Evolutionary conservation across 805 yeast genomes (phyloP).

Genomic region (Brettanomyces custersianus): DNA sequence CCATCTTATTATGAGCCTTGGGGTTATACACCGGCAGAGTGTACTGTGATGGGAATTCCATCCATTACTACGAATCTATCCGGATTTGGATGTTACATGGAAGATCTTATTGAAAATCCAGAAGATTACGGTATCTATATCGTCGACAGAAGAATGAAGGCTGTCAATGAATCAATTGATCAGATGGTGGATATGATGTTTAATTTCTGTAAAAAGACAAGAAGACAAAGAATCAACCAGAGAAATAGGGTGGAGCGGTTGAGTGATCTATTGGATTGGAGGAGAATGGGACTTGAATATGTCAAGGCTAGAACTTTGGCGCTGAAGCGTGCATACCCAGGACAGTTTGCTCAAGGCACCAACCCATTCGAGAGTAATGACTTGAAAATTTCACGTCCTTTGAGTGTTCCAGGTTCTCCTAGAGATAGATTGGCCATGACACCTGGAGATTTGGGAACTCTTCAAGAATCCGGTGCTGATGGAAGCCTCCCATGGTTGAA

Average conservation of each 20-base stretch:
- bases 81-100: conserved; percentile 98
- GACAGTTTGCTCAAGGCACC: conserved; percentile 46
- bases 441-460: conserved; percentile 95
- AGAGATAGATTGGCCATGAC: conserved; percentile 76
- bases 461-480: conserved; percentile 83
- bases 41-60: conserved; percentile 99
- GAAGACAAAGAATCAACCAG: conserved; percentile 96
- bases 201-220: conserved; percentile 77
- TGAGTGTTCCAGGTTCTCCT: conserved; percentile 97
- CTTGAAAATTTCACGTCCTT: conserved; percentile 77
- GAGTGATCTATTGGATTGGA: conserved; percentile 92
- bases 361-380: conserved; percentile 30
- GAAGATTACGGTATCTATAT: conserved; percentile 95
- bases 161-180: conserved; percentile 87
- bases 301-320: conserved; percentile 91
- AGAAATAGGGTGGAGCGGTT: conserved; percentile 94
- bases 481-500: conserved; percentile 62
- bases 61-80: conserved; percentile 92
- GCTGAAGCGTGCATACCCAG: conserved; percentile 89
- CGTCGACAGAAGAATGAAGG: conserved; percentile 87
- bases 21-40: conserved; percentile 99
- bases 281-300: conserved; percentile 95
- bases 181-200: conserved; percentile 86
- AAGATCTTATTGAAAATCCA: conserved; percentile 88
- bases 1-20: conserved; percentile 98